phyloP scores from a whole-genome alignment of 1,284 basidiomycete genomes.

The Trichosporon sp. region DNA sequence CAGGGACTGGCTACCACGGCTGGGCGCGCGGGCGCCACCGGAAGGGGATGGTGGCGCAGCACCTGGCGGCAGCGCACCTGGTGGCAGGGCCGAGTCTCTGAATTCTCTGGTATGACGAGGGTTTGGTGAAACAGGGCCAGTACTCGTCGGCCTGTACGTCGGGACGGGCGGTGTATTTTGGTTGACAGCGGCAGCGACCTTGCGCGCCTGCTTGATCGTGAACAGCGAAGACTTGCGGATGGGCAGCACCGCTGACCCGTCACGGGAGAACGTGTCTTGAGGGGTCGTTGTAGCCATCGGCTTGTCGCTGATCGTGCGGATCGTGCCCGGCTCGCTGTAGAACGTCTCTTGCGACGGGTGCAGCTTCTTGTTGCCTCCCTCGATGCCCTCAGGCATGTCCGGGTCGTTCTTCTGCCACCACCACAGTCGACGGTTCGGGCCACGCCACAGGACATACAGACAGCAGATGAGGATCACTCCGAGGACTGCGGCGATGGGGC shows the following conservation, averaged over 20 bases:
- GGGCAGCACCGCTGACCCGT: neutral
- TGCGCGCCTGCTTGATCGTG: neutral
- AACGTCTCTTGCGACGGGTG: neutral
- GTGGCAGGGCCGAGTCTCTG: neutral
- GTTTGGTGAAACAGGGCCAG: neutral
- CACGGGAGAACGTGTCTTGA: neutral
- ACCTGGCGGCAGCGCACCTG: neutral
- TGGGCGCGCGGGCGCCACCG: neutral
- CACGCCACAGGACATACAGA: conserved; percentile 7
- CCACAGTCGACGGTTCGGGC: neutral
- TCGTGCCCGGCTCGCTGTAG: neutral
- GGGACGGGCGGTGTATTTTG: neutral
- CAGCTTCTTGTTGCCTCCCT: neutral
- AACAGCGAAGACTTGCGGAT: neutral
- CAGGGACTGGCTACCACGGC: neutral
- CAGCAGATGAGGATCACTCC: neutral
- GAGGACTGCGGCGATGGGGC: conserved; percentile 4
- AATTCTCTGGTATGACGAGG: neutral
- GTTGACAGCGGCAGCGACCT: neutral
- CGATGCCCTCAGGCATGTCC: neutral
- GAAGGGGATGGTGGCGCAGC: neutral
- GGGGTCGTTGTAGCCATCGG: neutral
- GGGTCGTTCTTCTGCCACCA: conserved; percentile 8
- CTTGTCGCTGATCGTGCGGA: neutral
- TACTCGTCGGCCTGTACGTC: neutral